Evolutionary conservation across 352 stramenopile species (phyloP), one percentile per base, ranked within the genome.

Genomic region (Achlya hypogyna): DNA sequence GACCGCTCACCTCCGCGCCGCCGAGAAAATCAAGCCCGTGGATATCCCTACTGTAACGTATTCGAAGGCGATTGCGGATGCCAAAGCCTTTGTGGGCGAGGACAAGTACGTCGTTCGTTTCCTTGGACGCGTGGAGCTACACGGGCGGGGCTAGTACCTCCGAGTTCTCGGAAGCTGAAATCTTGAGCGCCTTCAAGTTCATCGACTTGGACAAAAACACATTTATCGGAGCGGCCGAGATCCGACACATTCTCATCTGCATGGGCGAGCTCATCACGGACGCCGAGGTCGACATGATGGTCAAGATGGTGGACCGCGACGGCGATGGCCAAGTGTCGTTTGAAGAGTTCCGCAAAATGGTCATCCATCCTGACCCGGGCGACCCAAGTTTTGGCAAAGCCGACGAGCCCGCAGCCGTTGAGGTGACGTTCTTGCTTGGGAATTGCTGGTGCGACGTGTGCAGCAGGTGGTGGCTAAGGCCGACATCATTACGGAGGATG

Each of bases 221-320:
- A 14, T 97, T 95, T 71, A 91, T 98, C 49, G 89, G 92, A 14
- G 91, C 93, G 20, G 80, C 87, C 0, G 94, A 98, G 67, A 79
- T 98, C 9, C 82, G 91, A 0, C 94, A 98, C 70, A 82, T 97
- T 53, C 75, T 98, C 0, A 91, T 98, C 38, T 98, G 93, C 71
- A 98, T 98, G 92, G 94, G 94, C 32, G 92, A 98, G 71, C 82
- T 97, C 47, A 93, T 98, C 60, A 98, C 93, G 5, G 93, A 98
- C 66, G 93, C 97, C 56, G 94, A 98, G 60, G 77, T 97, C 10
- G 86, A 96, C 62, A 82, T 89, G 74, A 98, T 98, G 93, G 88
- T 98, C 53, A 77, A 79, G 43, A 86, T 98, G 67, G 90, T 96
- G 32, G 93, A 98, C 72, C 74, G 72, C 3, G 92, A 98, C 72